Base-by-base conservation (phyloP, 495 filamentous ascomycete species). In the Pyronema domesticum region DNA sequence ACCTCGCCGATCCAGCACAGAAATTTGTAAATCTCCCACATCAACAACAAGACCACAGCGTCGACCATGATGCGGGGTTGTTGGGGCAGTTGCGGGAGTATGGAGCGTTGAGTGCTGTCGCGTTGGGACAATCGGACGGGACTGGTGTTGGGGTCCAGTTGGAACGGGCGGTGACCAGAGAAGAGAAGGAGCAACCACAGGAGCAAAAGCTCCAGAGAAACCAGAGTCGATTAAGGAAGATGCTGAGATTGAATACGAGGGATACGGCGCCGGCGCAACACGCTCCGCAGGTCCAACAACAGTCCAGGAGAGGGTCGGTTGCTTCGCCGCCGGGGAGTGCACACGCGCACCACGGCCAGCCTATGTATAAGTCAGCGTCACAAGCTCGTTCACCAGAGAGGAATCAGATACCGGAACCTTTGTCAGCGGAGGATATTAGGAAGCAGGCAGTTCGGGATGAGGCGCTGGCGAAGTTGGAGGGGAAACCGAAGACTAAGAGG, bases 171-270 rank as follows among this genome's bases (percentile, higher is more conserved):
- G 17, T 15, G 10, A 47, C 23, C 45, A 47, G 23, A 15, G 10
- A 51, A 4, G 30, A 10, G 17, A 18, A 34, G 6, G 48, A 10
- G 3, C 45, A n/a, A 8, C 48, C 5, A 18, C 48, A 17, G 14
- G 1, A 42, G 47, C 13, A 11, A 14, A 47, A 43, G 50, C 45
- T 3, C n/a, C 42, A 45, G 30, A 36, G 37, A 52, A 36, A 64
- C 14, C 54, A 56, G 7, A 64, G 61, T 6, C 57, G 58, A 37
- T 64, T 64, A 33, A 52, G 62, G 35, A 56, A 57, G 39, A 64
- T 64, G 36, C 53, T 64, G 14, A 54, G 62, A 19, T 47, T 64
- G 55, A 64, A 63, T 35, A 64, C 17, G 54, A 63, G 43, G 51
- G 58, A 49, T 43, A 51, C 8, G 40, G 44, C 58, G 35, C 44